These are phyloP conservation scores for Castanopsis chinensis DNA, from an alignment of 306 rosid genomes.

Conservation along the genomic window DNA sequence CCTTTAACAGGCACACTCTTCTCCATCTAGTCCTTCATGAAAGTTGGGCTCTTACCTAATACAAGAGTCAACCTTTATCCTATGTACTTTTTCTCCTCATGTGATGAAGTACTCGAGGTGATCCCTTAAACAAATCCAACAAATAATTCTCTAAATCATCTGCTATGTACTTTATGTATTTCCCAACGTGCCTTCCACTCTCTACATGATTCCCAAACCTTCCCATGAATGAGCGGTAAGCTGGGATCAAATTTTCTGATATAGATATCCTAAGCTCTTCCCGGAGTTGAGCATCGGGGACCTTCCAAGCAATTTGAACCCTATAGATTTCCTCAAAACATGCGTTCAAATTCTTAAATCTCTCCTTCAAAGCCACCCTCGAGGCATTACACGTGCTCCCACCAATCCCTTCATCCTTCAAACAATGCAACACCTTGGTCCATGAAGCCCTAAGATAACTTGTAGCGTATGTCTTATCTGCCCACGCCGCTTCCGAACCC, in stretches of 20 bases:
- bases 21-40: too few species aligned
- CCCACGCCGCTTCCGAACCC: slow-evolving; percentile 80
- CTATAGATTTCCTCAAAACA: slow-evolving; percentile 83
- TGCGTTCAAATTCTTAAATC: slow-evolving; percentile 81
- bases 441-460: slow-evolving; percentile 91
- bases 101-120: slow-evolving; percentile 61
- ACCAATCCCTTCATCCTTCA: slow-evolving; percentile 84
- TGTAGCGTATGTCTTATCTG: slow-evolving; percentile 74
- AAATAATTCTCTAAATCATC: slow-evolving; percentile 80
- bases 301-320: slow-evolving; percentile 91
- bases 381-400: slow-evolving; percentile 72
- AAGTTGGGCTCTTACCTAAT: too few species aligned
- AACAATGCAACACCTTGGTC: slow-evolving; percentile 75
- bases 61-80: too few species aligned
- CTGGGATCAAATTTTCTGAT: slow-evolving; percentile 90
- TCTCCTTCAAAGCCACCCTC: slow-evolving; percentile 81
- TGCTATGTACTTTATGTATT: slow-evolving; percentile 77
- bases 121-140: slow-evolving; percentile 82
- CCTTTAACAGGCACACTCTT: too few species aligned
- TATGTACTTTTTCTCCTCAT: too few species aligned
- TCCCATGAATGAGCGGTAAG: slow-evolving; percentile 86
- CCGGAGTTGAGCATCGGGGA: slow-evolving; percentile 72
- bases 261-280: slow-evolving; percentile 82
- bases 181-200: slow-evolving; percentile 67
- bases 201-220: slow-evolving; percentile 82